Base-by-base conservation (phyloP, 2,329 filamentous ascomycete genomes). In the Aspergillus proliferans region DNA sequence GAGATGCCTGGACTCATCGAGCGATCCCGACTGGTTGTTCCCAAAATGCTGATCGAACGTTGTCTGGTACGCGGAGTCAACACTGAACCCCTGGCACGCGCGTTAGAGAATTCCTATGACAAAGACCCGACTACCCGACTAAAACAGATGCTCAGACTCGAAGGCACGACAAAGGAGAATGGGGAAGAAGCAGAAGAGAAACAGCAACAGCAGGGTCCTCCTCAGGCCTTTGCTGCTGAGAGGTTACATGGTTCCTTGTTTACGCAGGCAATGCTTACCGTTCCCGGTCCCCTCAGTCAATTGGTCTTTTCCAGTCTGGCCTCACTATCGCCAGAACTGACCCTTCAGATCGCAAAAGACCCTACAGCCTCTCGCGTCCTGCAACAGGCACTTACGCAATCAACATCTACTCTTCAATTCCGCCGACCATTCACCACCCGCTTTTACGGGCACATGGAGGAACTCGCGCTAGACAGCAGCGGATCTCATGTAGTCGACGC, bases 171-270 rank as follows among this genome's bases (percentile, higher is more conserved):
- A 4, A 64, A 81, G 26, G 76, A 77, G 46, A 75, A 76, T 19
- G 67, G 66, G 7, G 70, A 76, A 18, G 75, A 74, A 36, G 69
- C 71, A 8, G 66, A 80, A 8, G 50, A 52, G 15, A 8, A 40
- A 14, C 15, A 40, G 15, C 15, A 40, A 22, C 38, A 12, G 19
- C 18, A 49, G 6, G 47, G 48, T n/a, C 42, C 48, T 14, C 55
- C 53, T 21, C 61, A 52, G 21, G 54, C 48, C 40, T 82, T 52
- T 45, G 56, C 68, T 34, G 57, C 68, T 43, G 60, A 68, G 71
- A 82, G 88, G 76, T 69, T 88, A 65, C 91, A 98, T 71, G 88
- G 86, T 51, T 89, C 88, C 18, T 78, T 95, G 43, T 79, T 98
- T 24, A 84, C 87, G 7, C 85, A 93, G 53, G 74, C 86, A 3